Conservation (phyloP, 257 asterid species). For the Catharanthus roseus region DNA sequence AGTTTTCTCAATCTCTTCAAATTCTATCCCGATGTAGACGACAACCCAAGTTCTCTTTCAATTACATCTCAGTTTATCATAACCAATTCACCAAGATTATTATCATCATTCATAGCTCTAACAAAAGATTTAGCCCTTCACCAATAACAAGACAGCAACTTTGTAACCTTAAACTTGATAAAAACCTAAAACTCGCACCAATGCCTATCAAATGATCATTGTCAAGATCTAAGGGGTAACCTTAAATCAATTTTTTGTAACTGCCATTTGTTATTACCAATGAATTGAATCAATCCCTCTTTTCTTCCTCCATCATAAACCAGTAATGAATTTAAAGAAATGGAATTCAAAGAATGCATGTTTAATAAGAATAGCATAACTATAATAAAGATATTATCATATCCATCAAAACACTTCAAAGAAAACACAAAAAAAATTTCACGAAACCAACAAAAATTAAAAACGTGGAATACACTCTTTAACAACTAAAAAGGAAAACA, state of each 20-base stretch:
- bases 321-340: constrained; percentile 42
- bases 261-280: constrained; percentile 34
- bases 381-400: too few species aligned
- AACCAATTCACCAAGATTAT: constrained; percentile 48
- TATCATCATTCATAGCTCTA: constrained; percentile 26
- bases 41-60: constrained; percentile 58
- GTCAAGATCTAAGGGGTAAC: constrained; percentile 72
- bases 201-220: constrained; percentile 55
- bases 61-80: constrained; percentile 62
- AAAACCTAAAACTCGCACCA: constrained; percentile 45
- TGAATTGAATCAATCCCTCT: constrained; percentile 59
- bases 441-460: too few species aligned
- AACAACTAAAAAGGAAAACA: too few species aligned
- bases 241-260: constrained; percentile 55
- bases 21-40: constrained; percentile 55
- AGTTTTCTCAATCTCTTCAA: constrained; percentile 51
- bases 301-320: constrained; percentile 71
- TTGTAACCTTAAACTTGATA: constrained; percentile 52
- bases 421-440: too few species aligned
- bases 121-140: constrained; percentile 54
- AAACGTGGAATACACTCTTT: too few species aligned
- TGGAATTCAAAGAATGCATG: constrained; percentile 37
- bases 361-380: constrained; percentile 40
- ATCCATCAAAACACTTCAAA: too few species aligned
- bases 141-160: constrained; percentile 70